Conservation (phyloP, 2,329 filamentous ascomycete genomes). For the Leptoxyphium fumago region DNA sequence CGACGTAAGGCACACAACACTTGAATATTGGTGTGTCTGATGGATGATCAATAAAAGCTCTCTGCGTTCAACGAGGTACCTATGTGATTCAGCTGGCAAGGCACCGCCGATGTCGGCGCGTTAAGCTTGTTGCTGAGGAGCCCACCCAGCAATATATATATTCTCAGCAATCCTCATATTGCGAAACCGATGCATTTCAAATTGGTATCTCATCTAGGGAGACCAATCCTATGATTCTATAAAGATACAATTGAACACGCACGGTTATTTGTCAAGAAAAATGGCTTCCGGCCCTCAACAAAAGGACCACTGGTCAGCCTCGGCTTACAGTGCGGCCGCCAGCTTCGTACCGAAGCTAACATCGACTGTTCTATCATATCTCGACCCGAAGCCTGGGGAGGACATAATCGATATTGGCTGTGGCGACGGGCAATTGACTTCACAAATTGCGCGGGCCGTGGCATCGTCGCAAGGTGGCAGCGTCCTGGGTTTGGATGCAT, state of each 20-base stretch:
- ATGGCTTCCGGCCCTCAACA: background rate
- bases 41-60: too few relatives aligned
- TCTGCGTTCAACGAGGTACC: too few relatives aligned
- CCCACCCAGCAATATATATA: too few relatives aligned
- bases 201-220: too few relatives aligned
- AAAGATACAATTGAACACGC: too few relatives aligned
- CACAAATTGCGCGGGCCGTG: conserved; percentile 19
- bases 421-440: conserved; percentile 27
- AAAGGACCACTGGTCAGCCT: conserved; percentile 20
- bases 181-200: too few relatives aligned
- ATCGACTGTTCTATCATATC: conserved; percentile 22
- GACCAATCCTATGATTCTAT: too few relatives aligned
- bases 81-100: too few relatives aligned
- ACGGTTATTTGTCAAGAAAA: background rate
- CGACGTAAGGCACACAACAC: conserved; percentile 27
- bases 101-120: too few relatives aligned
- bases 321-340: conserved; percentile 22
- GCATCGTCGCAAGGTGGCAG: conserved; percentile 5
- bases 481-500: conserved; percentile 27
- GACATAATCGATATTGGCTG: conserved; percentile 27
- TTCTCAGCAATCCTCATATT: too few relatives aligned
- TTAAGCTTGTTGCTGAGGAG: too few relatives aligned
- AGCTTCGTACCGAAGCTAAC: conserved; percentile 29
- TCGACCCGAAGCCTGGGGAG: conserved; percentile 20
- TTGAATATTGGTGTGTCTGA: too few relatives aligned